Base-by-base conservation (phyloP, 2,329 filamentous ascomycete genomes). In the Tolypocladium cylindrosporum region DNA sequence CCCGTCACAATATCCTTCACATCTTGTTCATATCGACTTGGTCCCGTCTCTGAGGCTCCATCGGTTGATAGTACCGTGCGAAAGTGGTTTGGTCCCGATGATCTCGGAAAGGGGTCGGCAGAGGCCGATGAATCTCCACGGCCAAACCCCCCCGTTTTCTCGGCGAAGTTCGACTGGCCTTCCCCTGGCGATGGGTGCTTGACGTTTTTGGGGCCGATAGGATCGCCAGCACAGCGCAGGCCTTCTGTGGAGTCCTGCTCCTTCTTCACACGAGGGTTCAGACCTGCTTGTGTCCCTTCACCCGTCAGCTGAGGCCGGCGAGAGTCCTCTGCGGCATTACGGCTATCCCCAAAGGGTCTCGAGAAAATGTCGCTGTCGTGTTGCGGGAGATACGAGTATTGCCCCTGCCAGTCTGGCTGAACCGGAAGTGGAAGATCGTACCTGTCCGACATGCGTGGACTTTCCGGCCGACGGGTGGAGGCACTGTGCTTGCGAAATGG, bases 401-500 rank as follows among this genome's bases (percentile, higher is more conserved):
- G 77, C 60, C 77, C 77, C 69, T 80, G 79, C 81, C 81, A 83
- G 71, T 80, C 78, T 64, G 79, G 74, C 74, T 80, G 78, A 67
- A 79, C 76, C 66, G 79, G 76, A 70, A 79, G 70, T 63, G 78
- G 75, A 60, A 75, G 66, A 67, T 79, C 77, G 72, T 79, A 82
- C 66, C 74, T 69, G 72, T 78, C 80, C 74, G 81, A 82, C 81
- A 84, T 84, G 72, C 80, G 81, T 76, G 77, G 71, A 65, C 74
- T 73, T 60, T 75, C 70, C 57, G 74, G 66, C 64, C 77, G 78
- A 65, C 74, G 72, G 63, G 76, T 72, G 58, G 72, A 67, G 63
- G 75, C 72, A 67, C 78, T 77, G 68, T 78, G 76, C 72, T 80
- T 82, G 75, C 71, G 76, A 63, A 75, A 75, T 63, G 77, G 77